Evolutionary conservation across 768 basidiomycete species (phyloP).

Genomic region (Leccinellum luteum): DNA sequence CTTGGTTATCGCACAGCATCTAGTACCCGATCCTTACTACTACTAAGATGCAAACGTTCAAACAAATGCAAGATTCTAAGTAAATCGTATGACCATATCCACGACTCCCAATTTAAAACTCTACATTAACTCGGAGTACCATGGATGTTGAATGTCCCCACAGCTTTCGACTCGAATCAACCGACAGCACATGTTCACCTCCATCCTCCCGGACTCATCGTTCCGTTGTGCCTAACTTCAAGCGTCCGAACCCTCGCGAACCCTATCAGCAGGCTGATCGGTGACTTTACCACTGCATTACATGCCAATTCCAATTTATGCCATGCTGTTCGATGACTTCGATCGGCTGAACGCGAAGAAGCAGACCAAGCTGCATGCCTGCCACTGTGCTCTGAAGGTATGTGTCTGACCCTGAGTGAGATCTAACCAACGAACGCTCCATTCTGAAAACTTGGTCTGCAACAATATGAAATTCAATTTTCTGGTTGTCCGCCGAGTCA

Average conservation of each 20-base stretch:
- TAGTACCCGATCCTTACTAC: too few species aligned
- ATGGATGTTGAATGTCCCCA: too few species aligned
- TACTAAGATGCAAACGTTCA: too few species aligned
- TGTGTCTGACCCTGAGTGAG: not conserved
- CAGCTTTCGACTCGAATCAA: too few species aligned
- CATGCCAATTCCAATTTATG: constrained; percentile 18
- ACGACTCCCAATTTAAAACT: too few species aligned
- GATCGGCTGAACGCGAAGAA: not conserved
- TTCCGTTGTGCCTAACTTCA: not conserved
- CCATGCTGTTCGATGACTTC: not conserved
- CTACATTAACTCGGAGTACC: too few species aligned
- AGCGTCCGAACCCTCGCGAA: not conserved
- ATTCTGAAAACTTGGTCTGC: not conserved
- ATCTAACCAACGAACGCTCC: not conserved
- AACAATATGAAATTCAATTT: not conserved
- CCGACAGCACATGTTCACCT: not conserved
- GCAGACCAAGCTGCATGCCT: not conserved
- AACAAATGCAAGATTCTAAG: too few species aligned
- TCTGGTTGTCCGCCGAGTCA: not conserved
- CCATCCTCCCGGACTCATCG: not conserved
- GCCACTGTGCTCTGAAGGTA: constrained; percentile 1
- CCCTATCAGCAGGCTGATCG: constrained; percentile 4
- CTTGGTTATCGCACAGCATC: too few species aligned
- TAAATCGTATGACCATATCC: too few species aligned
- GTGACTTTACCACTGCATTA: not conserved